Percentiles rank a stretch among this genome's conserved stretches.
Conservation (phyloP, 768 basidiomycete genomes). For the Boletus pseudo-olivaceus region DNA sequence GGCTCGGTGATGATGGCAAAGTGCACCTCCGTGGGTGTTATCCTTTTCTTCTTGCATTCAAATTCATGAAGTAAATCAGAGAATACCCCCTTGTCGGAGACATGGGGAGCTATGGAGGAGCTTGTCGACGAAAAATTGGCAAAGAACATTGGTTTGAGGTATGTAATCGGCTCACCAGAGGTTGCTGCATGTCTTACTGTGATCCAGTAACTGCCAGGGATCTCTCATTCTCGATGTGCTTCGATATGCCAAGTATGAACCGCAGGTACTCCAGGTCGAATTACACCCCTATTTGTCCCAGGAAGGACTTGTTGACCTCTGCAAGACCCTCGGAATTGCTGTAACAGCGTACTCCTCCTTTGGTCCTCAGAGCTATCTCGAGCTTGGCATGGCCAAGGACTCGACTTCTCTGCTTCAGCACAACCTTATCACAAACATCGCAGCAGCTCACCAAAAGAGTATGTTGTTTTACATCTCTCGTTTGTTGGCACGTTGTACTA, state of each 20-base stretch:
- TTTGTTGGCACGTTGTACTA: background rate
- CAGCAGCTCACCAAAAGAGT: slow-evolving; percentile 55
- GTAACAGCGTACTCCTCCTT: slow-evolving; percentile 57
- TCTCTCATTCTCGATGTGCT: slow-evolving; percentile 70
- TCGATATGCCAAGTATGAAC: slow-evolving; percentile 67
- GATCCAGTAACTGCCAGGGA: slow-evolving; percentile 67
- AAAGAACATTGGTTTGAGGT: slow-evolving; percentile 81
- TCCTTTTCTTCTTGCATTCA: background rate
- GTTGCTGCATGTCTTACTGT: background rate
- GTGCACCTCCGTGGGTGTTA: slow-evolving; percentile 54
- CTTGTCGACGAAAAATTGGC: slow-evolving; percentile 66
- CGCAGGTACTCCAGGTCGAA: slow-evolving; percentile 59
- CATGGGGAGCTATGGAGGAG: slow-evolving; percentile 80
- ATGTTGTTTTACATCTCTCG: background rate
- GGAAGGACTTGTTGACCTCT: slow-evolving; percentile 42
- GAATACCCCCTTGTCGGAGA: slow-evolving; percentile 72
- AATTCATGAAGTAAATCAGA: slow-evolving; percentile 33
- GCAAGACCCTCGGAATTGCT: slow-evolving; percentile 43
- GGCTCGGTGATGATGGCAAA: slow-evolving; percentile 71
- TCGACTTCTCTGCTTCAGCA: slow-evolving; percentile 53
- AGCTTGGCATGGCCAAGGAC: slow-evolving; percentile 59
- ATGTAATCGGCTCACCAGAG: slow-evolving; percentile 3
- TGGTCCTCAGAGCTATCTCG: slow-evolving; percentile 55
- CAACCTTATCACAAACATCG: slow-evolving; percentile 41
- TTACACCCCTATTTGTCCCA: slow-evolving; percentile 56